phyloP scores from a whole-genome alignment of 1,139 yeast genomes.

The Cylindricascospora bacillispora region DNA sequence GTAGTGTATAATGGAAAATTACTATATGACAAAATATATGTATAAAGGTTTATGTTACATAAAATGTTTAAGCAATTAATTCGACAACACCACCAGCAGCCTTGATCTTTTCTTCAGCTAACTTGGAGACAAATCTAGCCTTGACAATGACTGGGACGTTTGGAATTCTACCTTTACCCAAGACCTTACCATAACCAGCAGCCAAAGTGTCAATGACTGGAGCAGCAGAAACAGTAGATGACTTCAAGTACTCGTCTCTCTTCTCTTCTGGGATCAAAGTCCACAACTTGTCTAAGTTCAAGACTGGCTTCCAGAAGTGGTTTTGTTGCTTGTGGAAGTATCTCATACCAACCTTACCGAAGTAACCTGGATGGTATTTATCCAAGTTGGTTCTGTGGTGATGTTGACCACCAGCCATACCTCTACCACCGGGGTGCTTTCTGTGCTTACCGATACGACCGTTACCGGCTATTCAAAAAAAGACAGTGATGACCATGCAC shows the following conservation, averaged over 20 bases:
- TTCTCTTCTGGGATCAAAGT: constrained; percentile 87
- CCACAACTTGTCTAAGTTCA: constrained; percentile 99
- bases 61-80: constrained; percentile 70
- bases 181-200: constrained; percentile 99
- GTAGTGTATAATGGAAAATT: constrained; percentile 1
- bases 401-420: constrained; percentile 99
- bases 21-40: constrained; percentile 2
- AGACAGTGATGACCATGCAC: no score
- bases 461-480: constrained; percentile 77
- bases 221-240: constrained; percentile 81
- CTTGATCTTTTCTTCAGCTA: constrained; percentile 99
- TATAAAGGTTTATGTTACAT: constrained; percentile 1
- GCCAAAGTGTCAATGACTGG: constrained; percentile 99
- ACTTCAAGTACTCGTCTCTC: constrained; percentile 88
- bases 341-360: constrained; percentile 99
- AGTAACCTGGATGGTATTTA: constrained; percentile 99
- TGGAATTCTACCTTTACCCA: constrained; percentile 99
- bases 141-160: constrained; percentile 96
- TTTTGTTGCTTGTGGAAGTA: constrained; percentile 95
- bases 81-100: constrained; percentile 99
- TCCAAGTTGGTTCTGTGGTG: constrained; percentile 99
- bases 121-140: constrained; percentile 98
- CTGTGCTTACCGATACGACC: constrained; percentile 99
- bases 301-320: constrained; percentile 97
- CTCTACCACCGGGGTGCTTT: constrained; percentile 99